These are phyloP conservation scores for Dothiorella sarmentorum DNA, from an alignment of 2,329 filamentous ascomycete genomes.

Conservation along the genomic window DNA sequence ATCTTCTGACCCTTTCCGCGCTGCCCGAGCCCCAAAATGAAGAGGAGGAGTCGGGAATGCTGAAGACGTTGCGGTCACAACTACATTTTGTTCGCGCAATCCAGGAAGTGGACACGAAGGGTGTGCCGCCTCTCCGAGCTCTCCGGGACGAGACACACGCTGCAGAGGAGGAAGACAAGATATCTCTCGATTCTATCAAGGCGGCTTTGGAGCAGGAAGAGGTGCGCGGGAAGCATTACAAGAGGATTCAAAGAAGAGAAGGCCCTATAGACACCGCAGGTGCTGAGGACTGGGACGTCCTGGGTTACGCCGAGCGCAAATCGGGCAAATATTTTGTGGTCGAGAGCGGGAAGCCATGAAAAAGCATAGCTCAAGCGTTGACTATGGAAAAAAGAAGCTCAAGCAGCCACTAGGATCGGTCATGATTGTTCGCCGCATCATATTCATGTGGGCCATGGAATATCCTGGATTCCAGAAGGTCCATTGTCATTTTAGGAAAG, in stretches of 20 bases:
- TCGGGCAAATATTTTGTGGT: constrained; percentile 76
- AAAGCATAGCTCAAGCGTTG: not conserved
- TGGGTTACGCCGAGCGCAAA: constrained; percentile 63
- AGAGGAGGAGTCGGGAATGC: constrained; percentile 66
- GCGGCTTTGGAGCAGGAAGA: constrained; percentile 60
- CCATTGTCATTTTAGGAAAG: not conserved
- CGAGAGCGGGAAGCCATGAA: constrained; percentile 51
- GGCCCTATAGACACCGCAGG: constrained; percentile 41
- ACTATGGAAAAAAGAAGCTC: no score
- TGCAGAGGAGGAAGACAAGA: constrained; percentile 54
- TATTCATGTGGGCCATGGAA: not conserved
- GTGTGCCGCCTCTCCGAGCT: constrained; percentile 68
- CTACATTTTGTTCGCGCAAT: constrained; percentile 88
- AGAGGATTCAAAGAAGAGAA: constrained; percentile 48
- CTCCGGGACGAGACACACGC: constrained; percentile 74
- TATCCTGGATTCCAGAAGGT: not conserved
- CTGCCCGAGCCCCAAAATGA: constrained; percentile 66
- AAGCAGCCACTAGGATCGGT: no score
- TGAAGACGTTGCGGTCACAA: constrained; percentile 73
- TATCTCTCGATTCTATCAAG: constrained; percentile 57
- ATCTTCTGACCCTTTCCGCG: constrained; percentile 85
- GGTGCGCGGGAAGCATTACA: constrained; percentile 52
- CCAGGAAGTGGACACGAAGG: constrained; percentile 71
- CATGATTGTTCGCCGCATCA: no score
- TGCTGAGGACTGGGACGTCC: constrained; percentile 66